Evolutionary conservation across 2,329 filamentous ascomycete genomes (phyloP).

Genomic region (Chaetomiaceae sp.): DNA sequence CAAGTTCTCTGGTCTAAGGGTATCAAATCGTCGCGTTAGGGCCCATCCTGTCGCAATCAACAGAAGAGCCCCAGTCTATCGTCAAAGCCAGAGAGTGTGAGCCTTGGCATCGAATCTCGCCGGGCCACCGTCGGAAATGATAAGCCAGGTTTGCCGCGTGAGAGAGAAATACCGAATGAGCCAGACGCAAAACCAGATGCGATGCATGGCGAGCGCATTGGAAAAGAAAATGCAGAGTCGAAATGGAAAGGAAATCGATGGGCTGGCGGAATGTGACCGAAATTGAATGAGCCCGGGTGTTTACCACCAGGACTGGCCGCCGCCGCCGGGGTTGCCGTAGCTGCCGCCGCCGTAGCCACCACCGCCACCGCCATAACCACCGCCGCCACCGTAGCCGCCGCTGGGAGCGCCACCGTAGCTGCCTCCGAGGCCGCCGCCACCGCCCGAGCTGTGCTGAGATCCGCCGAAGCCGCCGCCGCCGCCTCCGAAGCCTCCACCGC

Average conservation of each 20-base stretch:
- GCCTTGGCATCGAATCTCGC: conserved; percentile 31
- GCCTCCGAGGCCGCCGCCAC: conserved; percentile 41
- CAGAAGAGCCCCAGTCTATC: conserved; percentile 33
- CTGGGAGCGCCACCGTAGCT: conserved; percentile 37
- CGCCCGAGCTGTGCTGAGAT: conserved; percentile 36
- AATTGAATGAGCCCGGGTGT: conserved; percentile 15
- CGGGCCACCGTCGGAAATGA: conserved; percentile 28
- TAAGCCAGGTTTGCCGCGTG: conserved; percentile 35
- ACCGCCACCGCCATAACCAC: conserved; percentile 43
- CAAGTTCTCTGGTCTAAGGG: conserved; percentile 33
- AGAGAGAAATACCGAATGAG: conserved; percentile 22
- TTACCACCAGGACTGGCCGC: conserved; percentile 64
- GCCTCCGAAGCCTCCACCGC: conserved; percentile 40
- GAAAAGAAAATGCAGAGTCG: conserved; percentile 6
- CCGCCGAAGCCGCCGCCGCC: conserved; percentile 42
- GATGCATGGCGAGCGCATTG: conserved; percentile 12
- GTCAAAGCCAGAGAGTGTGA: conserved; percentile 29
- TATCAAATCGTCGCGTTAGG: conserved; percentile 33
- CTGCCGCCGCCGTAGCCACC: conserved; percentile 33
- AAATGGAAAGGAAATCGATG: conserved; percentile 14
- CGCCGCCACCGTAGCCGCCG: conserved; percentile 29
- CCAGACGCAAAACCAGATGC: conserved; percentile 18
- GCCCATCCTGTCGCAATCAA: conserved; percentile 26
- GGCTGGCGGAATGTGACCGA: not conserved
- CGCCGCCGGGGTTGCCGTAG: conserved; percentile 64